Evolutionary conservation across 139 green algal species (phyloP).

Genomic region (Asterochloris erici): DNA sequence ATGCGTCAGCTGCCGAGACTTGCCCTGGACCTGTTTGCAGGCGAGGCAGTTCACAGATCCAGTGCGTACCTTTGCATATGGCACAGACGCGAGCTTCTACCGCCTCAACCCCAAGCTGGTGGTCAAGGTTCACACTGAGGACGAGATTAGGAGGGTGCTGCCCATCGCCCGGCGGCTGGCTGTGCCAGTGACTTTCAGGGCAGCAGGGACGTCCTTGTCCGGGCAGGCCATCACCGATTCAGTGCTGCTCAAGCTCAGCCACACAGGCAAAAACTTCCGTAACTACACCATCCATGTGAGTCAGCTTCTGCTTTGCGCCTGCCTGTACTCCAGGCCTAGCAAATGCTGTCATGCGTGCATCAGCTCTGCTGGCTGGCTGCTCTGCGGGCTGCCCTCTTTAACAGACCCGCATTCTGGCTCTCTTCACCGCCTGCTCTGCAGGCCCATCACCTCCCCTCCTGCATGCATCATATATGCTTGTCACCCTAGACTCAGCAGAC

Average conservation of each 20-base stretch:
- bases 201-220: slow-evolving; percentile 90
- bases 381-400: background rate
- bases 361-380: background rate
- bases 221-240: slow-evolving; percentile 90
- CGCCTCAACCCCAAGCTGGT: slow-evolving; percentile 43
- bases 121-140: slow-evolving; percentile 75
- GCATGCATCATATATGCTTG: too few species aligned
- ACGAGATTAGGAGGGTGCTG: slow-evolving; percentile 81
- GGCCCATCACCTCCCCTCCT: too few species aligned
- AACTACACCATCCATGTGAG: slow-evolving; percentile 85
- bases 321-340: background rate
- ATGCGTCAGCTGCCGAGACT: too few species aligned
- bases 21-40: too few species aligned
- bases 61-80: slow-evolving; percentile 92
- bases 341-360: background rate
- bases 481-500: too few species aligned
- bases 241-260: slow-evolving; percentile 94
- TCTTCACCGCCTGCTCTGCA: too few species aligned
- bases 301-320: background rate
- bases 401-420: background rate
- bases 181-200: slow-evolving; percentile 93
- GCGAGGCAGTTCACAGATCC: slow-evolving; percentile 78
- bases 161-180: slow-evolving; percentile 78
- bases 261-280: slow-evolving; percentile 94
- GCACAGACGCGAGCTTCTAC: slow-evolving; percentile 95